Percentiles rank a stretch among this genome's conserved stretches.
phyloP scores from a whole-genome alignment of 306 rosid species.

The Clitoria ternatea region DNA sequence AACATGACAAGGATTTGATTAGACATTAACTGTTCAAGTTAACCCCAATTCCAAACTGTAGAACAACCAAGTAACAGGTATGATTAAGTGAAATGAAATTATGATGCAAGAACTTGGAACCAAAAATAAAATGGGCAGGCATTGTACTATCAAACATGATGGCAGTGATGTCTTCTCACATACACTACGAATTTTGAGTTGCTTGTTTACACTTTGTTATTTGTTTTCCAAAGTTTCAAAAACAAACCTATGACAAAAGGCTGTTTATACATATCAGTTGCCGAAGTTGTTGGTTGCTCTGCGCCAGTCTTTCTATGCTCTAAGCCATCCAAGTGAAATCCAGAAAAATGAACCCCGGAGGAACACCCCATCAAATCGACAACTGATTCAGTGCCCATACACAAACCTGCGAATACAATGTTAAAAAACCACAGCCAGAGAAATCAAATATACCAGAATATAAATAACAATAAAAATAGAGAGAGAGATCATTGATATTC shows the following conservation, averaged over 20 bases:
- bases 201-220: no score
- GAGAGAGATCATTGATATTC: no score
- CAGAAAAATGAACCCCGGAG: slow-evolving; percentile 88
- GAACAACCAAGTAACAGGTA: background rate
- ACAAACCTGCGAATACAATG: slow-evolving; percentile 31
- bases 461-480: background rate
- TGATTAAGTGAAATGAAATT: background rate
- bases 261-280: slow-evolving; percentile 52
- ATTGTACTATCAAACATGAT: background rate
- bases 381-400: slow-evolving; percentile 56
- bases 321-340: slow-evolving; percentile 66
- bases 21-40: background rate
- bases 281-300: slow-evolving; percentile 57
- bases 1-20: background rate
- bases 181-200: background rate
- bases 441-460: slow-evolving; percentile 9
- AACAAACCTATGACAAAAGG: slow-evolving; percentile 88
- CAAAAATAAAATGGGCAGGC: background rate
- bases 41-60: background rate
- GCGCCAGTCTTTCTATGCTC: slow-evolving; percentile 43
- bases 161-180: background rate
- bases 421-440: background rate
- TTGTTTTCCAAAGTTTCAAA: no score
- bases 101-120: background rate
- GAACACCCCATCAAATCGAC: slow-evolving; percentile 65